These are phyloP conservation scores for Pythium biforme DNA, from an alignment of 352 stramenopile genomes.

Conservation along the genomic window DNA sequence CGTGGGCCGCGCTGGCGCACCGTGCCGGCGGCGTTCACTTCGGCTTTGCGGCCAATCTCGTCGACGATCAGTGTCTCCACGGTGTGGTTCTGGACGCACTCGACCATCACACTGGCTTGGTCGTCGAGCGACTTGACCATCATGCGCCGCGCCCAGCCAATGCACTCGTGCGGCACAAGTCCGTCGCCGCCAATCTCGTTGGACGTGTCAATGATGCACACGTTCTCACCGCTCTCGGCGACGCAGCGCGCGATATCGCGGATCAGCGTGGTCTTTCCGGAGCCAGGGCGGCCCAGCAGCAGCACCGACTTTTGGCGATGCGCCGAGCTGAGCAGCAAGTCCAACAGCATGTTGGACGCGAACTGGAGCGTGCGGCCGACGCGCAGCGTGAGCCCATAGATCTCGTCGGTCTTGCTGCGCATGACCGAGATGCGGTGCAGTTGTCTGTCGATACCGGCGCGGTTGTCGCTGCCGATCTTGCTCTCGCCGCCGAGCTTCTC, in stretches of 20 bases:
- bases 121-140: conserved; percentile 74
- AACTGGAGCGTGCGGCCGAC: conserved; percentile 65
- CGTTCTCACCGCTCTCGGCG: conserved; percentile 59
- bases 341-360: conserved; percentile 57
- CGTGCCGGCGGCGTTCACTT: conserved; percentile 52
- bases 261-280: conserved; percentile 87
- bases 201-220: conserved; percentile 89
- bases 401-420: conserved; percentile 44
- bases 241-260: conserved; percentile 71
- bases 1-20: conserved; percentile 73
- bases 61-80: conserved; percentile 88
- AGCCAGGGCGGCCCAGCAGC: conserved; percentile 58
- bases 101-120: conserved; percentile 81
- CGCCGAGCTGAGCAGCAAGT: conserved; percentile 52
- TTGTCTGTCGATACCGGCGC: conserved; percentile 61
- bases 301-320: conserved; percentile 60
- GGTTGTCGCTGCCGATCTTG: conserved; percentile 78
- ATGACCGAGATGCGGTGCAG: conserved; percentile 84
- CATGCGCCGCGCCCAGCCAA: conserved; percentile 74
- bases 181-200: conserved; percentile 91
- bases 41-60: conserved; percentile 79
- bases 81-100: conserved; percentile 91
- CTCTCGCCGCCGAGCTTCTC: conserved; percentile 35
- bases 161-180: conserved; percentile 68
- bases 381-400: conserved; percentile 73